These are phyloP conservation scores for Kodamaea arcana DNA, from an alignment of 1,139 yeast genomes.

Conservation along the genomic window DNA sequence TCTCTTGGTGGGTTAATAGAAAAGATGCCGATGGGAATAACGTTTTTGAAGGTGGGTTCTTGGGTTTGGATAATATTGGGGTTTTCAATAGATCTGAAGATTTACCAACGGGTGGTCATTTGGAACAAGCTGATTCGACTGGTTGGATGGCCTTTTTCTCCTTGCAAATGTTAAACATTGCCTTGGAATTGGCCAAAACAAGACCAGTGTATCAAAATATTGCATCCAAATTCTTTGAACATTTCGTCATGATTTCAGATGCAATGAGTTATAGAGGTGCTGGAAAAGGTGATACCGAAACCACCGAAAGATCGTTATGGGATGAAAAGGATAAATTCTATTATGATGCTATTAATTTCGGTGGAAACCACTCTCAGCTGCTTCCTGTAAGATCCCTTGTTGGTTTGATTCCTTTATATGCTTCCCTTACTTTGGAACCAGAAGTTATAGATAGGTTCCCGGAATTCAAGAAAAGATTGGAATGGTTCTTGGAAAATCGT, in stretches of 20 bases:
- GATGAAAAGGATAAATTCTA: conserved; percentile 86
- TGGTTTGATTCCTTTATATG: conserved; percentile 90
- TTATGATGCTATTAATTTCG: conserved; percentile 90
- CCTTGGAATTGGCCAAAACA: conserved; percentile 83
- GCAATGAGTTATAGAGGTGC: conserved; percentile 80
- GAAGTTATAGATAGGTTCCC: conserved; percentile 77
- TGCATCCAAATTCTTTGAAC: conserved; percentile 94
- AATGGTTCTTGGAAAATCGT: conserved; percentile 81
- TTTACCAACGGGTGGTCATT: conserved; percentile 85
- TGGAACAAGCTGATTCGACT: conserved; percentile 95
- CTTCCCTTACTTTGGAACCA: conserved; percentile 86
- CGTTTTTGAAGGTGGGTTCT: conserved; percentile 92
- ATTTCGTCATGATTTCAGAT: conserved; percentile 87
- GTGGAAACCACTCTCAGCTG: conserved; percentile 63
- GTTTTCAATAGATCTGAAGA: conserved; percentile 93
- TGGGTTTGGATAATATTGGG: conserved; percentile 93
- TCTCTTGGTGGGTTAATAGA: conserved; percentile 98
- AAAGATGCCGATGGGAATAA: conserved; percentile 87
- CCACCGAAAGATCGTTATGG: conserved; percentile 73
- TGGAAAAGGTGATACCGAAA: conserved; percentile 37
- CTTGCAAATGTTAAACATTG: conserved; percentile 88
- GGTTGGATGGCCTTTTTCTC: conserved; percentile 98
- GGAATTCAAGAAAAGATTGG: conserved; percentile 76
- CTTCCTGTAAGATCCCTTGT: conserved; percentile 88
- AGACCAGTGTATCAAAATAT: conserved; percentile 89